Evolutionary conservation across 441 rosid genomes (phyloP).

Genomic region (Euphorbia celastroides): DNA sequence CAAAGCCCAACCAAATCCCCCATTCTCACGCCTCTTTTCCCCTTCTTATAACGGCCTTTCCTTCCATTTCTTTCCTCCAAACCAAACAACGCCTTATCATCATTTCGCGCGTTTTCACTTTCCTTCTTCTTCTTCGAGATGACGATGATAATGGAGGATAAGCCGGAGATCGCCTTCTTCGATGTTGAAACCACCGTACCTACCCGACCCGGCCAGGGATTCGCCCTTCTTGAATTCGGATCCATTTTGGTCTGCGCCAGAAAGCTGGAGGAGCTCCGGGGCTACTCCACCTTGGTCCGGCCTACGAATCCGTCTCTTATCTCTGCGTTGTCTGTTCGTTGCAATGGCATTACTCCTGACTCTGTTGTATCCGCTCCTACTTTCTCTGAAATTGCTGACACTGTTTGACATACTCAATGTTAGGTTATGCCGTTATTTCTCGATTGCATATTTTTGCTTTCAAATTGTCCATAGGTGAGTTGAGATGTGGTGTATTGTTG

Average conservation of each 20-base stretch:
- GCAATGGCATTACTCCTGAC: slow-evolving; percentile 63
- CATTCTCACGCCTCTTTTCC: slow-evolving; percentile 2
- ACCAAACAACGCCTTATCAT: slow-evolving; percentile 2
- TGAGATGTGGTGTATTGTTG: background rate
- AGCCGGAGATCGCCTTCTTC: slow-evolving; percentile 79
- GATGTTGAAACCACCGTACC: slow-evolving; percentile 88
- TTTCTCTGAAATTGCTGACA: slow-evolving; percentile 63
- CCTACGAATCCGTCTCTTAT: slow-evolving; percentile 61
- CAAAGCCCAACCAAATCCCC: background rate
- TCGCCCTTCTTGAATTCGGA: slow-evolving; percentile 76
- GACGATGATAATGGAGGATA: slow-evolving; percentile 7
- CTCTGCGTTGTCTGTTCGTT: slow-evolving; percentile 46
- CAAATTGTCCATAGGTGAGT: background rate
- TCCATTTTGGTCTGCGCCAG: slow-evolving; percentile 78
- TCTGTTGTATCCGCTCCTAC: slow-evolving; percentile 52
- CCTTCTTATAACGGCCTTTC: background rate
- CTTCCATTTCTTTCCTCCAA: background rate
- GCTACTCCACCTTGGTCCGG: slow-evolving; percentile 68
- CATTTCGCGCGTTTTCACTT: slow-evolving; percentile 4
- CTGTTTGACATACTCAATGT: slow-evolving; percentile 73
- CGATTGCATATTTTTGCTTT: background rate
- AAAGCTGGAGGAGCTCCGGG: slow-evolving; percentile 57
- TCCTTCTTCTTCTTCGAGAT: background rate
- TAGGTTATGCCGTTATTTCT: slow-evolving; percentile 11
- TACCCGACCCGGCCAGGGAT: slow-evolving; percentile 46